These are phyloP conservation scores for Delonix regia DNA, from an alignment of 306 rosid species.

Conservation along the genomic window DNA sequence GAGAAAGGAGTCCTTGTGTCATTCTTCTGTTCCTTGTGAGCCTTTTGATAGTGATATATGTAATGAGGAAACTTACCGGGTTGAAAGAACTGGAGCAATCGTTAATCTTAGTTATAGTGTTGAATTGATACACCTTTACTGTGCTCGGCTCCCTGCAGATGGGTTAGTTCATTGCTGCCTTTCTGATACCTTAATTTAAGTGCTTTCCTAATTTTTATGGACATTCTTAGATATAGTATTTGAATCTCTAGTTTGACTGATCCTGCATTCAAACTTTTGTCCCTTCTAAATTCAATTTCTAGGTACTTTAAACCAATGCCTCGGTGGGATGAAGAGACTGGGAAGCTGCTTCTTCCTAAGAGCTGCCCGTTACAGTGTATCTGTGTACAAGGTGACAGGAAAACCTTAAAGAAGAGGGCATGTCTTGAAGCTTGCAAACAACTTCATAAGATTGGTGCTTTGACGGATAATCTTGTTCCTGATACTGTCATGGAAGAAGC, in stretches of 20 bases:
- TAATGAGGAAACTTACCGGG: constrained; percentile 51
- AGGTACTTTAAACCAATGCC: constrained; percentile 92
- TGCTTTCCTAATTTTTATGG: constrained; percentile 24
- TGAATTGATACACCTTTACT: constrained; percentile 66
- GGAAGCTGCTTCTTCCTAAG: constrained; percentile 75
- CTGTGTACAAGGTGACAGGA: constrained; percentile 51
- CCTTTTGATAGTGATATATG: constrained; percentile 47
- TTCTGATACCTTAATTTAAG: background rate
- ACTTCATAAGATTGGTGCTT: constrained; percentile 82
- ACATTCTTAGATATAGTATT: background rate
- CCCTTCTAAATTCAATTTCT: constrained; percentile 19
- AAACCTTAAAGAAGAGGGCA: constrained; percentile 61
- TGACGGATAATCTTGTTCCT: constrained; percentile 81
- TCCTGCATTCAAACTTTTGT: constrained; percentile 1
- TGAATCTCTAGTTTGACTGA: constrained; percentile 12
- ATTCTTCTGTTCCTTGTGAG: constrained; percentile 64
- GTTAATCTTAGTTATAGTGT: constrained; percentile 74
- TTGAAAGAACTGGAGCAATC: constrained; percentile 76
- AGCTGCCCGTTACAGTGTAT: constrained; percentile 67
- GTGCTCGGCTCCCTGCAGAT: constrained; percentile 90
- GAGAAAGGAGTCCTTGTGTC: constrained; percentile 69
- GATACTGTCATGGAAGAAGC: constrained; percentile 62
- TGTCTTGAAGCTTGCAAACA: constrained; percentile 92
- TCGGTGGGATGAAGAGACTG: constrained; percentile 61
- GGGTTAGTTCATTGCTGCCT: constrained; percentile 54